These are phyloP conservation scores for Lichtheimia ornata DNA, from an alignment of 371 early-diverging fungal species.

Conservation along the genomic window DNA sequence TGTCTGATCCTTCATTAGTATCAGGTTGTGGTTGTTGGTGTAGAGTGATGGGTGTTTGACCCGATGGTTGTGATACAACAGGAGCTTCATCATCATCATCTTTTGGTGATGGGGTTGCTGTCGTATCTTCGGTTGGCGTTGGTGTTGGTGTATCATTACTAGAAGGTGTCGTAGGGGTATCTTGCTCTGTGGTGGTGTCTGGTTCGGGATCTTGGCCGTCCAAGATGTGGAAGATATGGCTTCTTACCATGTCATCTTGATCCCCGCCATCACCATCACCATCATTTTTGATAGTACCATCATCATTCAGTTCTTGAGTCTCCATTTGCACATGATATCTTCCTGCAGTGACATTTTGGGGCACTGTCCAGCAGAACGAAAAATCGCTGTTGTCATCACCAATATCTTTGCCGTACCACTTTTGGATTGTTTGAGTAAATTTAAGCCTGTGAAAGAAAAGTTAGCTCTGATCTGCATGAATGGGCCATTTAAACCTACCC, in stretches of 20 bases:
- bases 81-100: no score
- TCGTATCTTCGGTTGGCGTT: no score
- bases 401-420: constrained; percentile 16
- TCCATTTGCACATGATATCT: constrained; percentile 24
- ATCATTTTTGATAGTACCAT: not conserved
- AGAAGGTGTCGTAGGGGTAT: no score
- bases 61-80: no score
- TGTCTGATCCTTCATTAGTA: no score
- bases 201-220: no score
- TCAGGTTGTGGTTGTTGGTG: no score
- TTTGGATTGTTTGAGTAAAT: constrained; percentile 8
- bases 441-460: not conserved
- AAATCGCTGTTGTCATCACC: constrained; percentile 18
- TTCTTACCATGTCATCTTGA: constrained; percentile 11
- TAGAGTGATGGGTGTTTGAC: no score
- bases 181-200: no score
- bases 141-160: no score
- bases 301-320: not conserved
- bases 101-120: no score
- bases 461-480: no score
- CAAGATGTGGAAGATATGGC: constrained; percentile 15
- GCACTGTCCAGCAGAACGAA: constrained; percentile 16
- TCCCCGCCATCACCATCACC: constrained; percentile 10
- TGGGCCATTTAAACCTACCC: not conserved
- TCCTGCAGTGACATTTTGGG: constrained; percentile 7